These are phyloP conservation scores for Verticillium klebahnii DNA, from an alignment of 2,329 filamentous ascomycete species.

Conservation along the genomic window DNA sequence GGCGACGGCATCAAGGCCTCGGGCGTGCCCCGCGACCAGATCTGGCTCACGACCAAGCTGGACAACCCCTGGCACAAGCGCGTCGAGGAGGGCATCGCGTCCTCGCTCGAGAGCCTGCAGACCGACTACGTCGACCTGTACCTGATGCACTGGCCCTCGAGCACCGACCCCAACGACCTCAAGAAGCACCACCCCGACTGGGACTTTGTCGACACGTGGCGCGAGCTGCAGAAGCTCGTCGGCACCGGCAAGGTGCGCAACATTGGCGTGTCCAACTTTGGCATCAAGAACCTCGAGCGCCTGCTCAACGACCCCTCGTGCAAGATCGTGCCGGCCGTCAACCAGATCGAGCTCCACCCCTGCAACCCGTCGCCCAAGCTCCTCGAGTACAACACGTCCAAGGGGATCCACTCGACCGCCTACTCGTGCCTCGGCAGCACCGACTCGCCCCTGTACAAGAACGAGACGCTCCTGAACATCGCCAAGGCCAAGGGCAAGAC, in stretches of 20 bases:
- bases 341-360: constrained; percentile 80
- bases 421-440: constrained; percentile 72
- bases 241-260: constrained; percentile 68
- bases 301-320: constrained; percentile 62
- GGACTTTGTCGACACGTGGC: constrained; percentile 78
- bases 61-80: constrained; percentile 75
- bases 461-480: constrained; percentile 56
- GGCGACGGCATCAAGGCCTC: constrained; percentile 60
- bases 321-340: constrained; percentile 64
- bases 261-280: constrained; percentile 86
- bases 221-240: constrained; percentile 65
- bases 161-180: constrained; percentile 54
- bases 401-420: constrained; percentile 70
- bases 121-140: constrained; percentile 66
- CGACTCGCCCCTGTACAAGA: constrained; percentile 65
- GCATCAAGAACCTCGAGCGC: constrained; percentile 73
- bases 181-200: constrained; percentile 71
- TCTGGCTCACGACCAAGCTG: constrained; percentile 77
- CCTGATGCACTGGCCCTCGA: constrained; percentile 69
- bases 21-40: constrained; percentile 59
- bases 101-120: constrained; percentile 55
- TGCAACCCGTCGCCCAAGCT: constrained; percentile 79
- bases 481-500: constrained; percentile 64
- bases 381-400: constrained; percentile 64
- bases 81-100: constrained; percentile 56